A percentile compares a stretch with the other conserved stretches of the same genome.
Evolutionary conservation across 345 rosid genomes (phyloP).

Genomic region (Populus euphratica): DNA sequence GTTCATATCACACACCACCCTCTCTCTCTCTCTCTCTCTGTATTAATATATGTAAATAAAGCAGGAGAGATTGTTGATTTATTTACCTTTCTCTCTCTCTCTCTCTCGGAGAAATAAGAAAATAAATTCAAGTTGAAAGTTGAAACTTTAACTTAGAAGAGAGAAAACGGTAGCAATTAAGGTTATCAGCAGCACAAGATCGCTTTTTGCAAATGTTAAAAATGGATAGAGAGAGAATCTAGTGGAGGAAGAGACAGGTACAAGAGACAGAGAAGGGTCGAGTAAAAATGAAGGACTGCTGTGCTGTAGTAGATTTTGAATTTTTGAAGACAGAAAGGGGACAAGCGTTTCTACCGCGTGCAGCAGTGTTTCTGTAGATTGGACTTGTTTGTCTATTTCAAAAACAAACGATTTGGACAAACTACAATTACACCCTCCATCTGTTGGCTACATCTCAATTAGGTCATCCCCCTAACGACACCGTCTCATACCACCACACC

Average conservation of each 20-base stretch:
- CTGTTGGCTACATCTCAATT: not conserved
- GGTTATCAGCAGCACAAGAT: not conserved
- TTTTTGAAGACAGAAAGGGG: not conserved
- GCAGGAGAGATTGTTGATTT: not conserved
- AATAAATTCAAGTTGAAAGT: not conserved
- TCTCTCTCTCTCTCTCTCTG: not conserved
- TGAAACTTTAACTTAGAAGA: not conserved
- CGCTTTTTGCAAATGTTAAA: not conserved
- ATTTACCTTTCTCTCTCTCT: not conserved
- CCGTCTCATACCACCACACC: not conserved
- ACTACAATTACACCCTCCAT: not conserved
- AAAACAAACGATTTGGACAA: not conserved
- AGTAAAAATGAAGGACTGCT: not conserved
- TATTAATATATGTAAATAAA: not conserved
- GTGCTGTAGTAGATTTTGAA: not conserved
- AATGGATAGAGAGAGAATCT: not conserved
- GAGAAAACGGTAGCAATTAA: not conserved
- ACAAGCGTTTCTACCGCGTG: not conserved
- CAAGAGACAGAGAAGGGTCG: not conserved
- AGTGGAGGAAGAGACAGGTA: not conserved
- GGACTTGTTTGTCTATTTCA: not conserved
- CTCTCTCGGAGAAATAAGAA: not conserved
- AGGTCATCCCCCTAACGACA: not conserved
- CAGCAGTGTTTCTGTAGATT: not conserved
- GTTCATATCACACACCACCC: conserved; percentile 27